Evolutionary conservation across 2,329 filamentous ascomycete species (phyloP), one percentile per base, ranked within the genome.

Genomic region (Fusarium devonianum): DNA sequence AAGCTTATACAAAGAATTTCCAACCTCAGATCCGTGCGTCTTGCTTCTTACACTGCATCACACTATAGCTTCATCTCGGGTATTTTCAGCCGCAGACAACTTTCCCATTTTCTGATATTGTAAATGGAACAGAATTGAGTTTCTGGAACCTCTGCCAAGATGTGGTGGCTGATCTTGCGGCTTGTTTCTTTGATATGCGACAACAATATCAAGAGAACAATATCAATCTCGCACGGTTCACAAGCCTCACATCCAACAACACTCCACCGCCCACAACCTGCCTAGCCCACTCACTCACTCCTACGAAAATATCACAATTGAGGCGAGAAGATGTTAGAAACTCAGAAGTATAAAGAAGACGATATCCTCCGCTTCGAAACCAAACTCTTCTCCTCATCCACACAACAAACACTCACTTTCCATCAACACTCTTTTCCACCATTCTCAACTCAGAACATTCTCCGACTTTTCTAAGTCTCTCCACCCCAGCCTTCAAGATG

Each of bases 401-500:
- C 38, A 46, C 47, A 51, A 46, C 38, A 44, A 45, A 35, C 56
- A 63, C 17, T 51, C 53, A 59, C 50, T 58, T 51, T 34, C 28
- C n/a, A n/a, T 48, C 42, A 58, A 32, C 53, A 57, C 51, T 65
- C 55, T 51, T 53, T n/a, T 60, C 39, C 58, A 61, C 50, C 47
- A 66, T 66, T 64, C 46, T 63, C 34, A 67, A 63, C 33, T 56
- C 56, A 35, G 43, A 66, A 38, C 38, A 58, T 29, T 62, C 61
- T 46, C 41, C 26, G 55, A 55, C 44, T 56, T 64, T 64, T 50
- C 41, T 55, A 55, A 67, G 63, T 61, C 61, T 56, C 34, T 54
- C 56, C 26, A 64, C 53, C 19, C 54, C 55, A 63, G 47, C 53
- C 39, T 67, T 65, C 56, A 70, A 62, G 45, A 71, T 71, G 68